Percentiles rank a stretch among this genome's conserved stretches.
phyloP scores from a whole-genome alignment of 2,329 filamentous ascomycete species.

The Penicillium sp. region DNA sequence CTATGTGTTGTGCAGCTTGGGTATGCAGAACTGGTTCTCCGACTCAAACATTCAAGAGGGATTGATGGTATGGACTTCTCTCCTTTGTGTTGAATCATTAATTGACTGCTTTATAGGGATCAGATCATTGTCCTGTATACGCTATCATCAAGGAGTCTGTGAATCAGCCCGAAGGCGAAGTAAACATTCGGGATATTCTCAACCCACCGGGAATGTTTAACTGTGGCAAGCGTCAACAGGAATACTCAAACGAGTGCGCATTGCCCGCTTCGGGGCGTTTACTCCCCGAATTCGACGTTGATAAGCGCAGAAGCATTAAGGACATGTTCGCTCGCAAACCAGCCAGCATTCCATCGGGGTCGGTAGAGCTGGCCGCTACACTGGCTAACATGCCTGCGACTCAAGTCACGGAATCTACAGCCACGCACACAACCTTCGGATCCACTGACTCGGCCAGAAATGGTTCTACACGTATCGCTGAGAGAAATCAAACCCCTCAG shows the following conservation, averaged over 20 bases:
- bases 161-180: conserved; percentile 47
- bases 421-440: neutral
- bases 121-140: conserved; percentile 94
- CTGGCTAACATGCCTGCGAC: neutral
- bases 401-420: conserved; percentile 3
- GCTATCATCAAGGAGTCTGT: conserved; percentile 69
- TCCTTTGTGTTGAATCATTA: conserved; percentile 10
- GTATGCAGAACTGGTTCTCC: conserved; percentile 76
- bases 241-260: conserved; percentile 65
- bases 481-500: conserved; percentile 10
- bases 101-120: conserved; percentile 57
- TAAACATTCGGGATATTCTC: conserved; percentile 69
- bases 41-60: conserved; percentile 89
- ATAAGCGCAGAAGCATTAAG: conserved; percentile 78
- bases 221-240: conserved; percentile 62
- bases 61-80: conserved; percentile 57
- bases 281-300: conserved; percentile 72
- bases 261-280: conserved; percentile 76
- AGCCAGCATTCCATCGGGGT: conserved; percentile 20
- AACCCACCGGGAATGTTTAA: conserved; percentile 73
- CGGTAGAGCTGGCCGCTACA: conserved; percentile 3
- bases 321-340: conserved; percentile 81
- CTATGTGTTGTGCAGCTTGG: conserved; percentile 80
- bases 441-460: neutral
- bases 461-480: neutral